Conservation (phyloP, 495 filamentous ascomycete species). For the Schizothecium vesticola region DNA sequence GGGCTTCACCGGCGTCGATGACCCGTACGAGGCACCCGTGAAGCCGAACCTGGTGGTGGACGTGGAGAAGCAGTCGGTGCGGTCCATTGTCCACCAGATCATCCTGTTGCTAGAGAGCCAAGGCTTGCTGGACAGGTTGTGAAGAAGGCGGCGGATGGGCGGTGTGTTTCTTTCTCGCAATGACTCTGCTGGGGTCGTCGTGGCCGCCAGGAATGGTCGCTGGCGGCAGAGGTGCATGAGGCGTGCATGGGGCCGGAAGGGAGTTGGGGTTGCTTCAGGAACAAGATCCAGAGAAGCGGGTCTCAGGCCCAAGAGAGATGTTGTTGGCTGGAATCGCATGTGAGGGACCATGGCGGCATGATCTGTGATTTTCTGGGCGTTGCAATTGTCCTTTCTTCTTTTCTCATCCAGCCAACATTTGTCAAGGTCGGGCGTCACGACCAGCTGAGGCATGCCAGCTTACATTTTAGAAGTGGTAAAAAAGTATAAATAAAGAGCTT, state of each 20-base stretch:
- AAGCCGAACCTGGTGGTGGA: constrained; percentile 86
- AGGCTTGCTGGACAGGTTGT: constrained; percentile 67
- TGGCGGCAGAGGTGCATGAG: background rate
- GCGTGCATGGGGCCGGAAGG: background rate
- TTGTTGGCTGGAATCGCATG: background rate
- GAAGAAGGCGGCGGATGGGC: constrained; percentile 1
- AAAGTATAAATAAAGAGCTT: background rate
- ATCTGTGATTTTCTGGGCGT: background rate
- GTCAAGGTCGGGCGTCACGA: background rate
- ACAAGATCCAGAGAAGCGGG: background rate
- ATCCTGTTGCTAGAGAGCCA: constrained; percentile 84
- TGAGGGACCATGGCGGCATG: background rate
- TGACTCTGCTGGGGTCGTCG: background rate
- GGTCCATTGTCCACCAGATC: constrained; percentile 95
- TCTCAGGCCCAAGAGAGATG: background rate
- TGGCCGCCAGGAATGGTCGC: background rate
- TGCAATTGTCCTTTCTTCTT: background rate
- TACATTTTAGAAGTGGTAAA: background rate
- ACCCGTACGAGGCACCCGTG: constrained; percentile 83
- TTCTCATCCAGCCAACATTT: background rate
- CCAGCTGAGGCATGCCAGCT: background rate
- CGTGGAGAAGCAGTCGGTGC: constrained; percentile 74
- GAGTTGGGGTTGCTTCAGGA: background rate
- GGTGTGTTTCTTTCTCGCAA: background rate
- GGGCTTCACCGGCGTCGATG: constrained; percentile 97